Evolutionary conservation across 1,139 yeast genomes (phyloP), one percentile per base, ranked within the genome.

Genomic region (Tardiomyces blankii): DNA sequence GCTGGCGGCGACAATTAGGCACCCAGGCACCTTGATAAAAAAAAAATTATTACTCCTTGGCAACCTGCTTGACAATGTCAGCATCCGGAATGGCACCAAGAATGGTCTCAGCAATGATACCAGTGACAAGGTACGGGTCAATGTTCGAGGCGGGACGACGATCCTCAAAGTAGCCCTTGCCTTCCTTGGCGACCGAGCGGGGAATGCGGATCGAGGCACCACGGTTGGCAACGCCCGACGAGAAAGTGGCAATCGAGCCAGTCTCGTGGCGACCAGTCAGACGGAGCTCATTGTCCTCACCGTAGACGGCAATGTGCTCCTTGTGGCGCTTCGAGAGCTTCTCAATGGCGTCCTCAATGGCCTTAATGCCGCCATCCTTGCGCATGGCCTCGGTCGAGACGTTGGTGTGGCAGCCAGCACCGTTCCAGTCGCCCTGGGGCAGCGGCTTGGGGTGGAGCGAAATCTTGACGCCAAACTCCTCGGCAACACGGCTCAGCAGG

Each of bases 381-480:
- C 98, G 87, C 97, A 89, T 91, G 46, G 65, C 66, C 70, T 76
- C 79, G 61, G 98, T 91, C 46, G 96, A 88, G 54, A 91, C 97
- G 69, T 91, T 91, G 68, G 98, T 91, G 74, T 91, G 98, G 77
- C 97, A 89, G 63, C 98, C 98, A 68, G 98, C 97, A 75, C 98
- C 98, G 71, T 91, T 91, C 97, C 97, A 91, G 72, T 91, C 97
- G 61, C 98, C 98, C 75, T 82, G 79, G 39, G 19, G 18, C 70
- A 88, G 78, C 59, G 96, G 98, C 79, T 91, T 91, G 70, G 98
- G 98, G 78, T 91, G 98, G 83, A 89, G 83, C 44, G 97, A 87
- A 61, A 91, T 89, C 82, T 88, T 89, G 67, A 91, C 94, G 65
- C 96, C 97, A 64, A 91, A 91, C 70, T 91, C 98, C 75, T 91